Percentiles rank a stretch among this genome's conserved stretches.
phyloP scores from a whole-genome alignment of 805 yeast species.

The Saccharomycopsis selenospora region DNA sequence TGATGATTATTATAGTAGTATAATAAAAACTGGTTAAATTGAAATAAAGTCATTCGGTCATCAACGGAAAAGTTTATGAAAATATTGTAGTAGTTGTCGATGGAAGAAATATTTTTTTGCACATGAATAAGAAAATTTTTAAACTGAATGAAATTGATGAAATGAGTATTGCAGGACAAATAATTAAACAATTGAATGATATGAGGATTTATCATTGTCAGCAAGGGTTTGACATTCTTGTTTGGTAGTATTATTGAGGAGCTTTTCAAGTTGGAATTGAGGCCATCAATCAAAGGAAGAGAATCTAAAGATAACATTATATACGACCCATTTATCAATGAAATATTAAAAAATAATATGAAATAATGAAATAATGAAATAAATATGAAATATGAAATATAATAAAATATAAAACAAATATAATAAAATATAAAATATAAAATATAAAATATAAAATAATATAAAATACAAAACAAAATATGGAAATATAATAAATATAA shows the following conservation, averaged over 20 bases:
- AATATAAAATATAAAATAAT: no score
- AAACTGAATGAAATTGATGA: neutral
- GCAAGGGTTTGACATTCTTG: neutral
- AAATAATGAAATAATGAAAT: no score
- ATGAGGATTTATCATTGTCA: neutral
- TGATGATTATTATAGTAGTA: neutral
- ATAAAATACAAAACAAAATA: no score
- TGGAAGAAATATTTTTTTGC: neutral
- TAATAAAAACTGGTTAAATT: neutral
- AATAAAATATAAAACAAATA: no score
- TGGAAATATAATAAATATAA: no score
- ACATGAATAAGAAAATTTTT: neutral
- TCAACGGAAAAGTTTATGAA: neutral
- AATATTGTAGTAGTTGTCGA: neutral
- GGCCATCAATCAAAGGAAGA: neutral
- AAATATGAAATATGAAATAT: no score
- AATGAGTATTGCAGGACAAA: neutral
- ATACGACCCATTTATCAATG: no score
- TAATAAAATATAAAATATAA: no score
- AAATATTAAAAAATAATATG: no score
- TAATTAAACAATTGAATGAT: neutral
- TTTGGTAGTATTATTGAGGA: neutral
- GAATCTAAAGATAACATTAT: conserved; percentile 13
- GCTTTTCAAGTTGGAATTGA: neutral
- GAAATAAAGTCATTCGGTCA: neutral